Base-by-base conservation (phyloP, 768 basidiomycete species). In the Podaxis sp. region DNA sequence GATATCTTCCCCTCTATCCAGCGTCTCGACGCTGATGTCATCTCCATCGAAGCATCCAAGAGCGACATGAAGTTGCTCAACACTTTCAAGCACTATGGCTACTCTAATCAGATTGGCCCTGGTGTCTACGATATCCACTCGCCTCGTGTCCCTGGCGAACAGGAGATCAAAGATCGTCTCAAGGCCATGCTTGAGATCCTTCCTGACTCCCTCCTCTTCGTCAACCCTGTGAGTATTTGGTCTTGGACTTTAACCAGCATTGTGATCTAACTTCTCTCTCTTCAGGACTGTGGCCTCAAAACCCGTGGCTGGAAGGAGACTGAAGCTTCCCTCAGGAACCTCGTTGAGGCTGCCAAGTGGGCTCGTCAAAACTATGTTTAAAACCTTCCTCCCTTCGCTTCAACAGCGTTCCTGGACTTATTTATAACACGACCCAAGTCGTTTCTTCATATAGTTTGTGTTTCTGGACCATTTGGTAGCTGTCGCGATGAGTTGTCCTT, bases 121-220 rank as follows among this genome's bases (percentile, higher is more conserved):
- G 96, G 94, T 84, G 93, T 97, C 71, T 97, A 97, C 73, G 95
- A 98, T 74, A 97, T 99, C 79, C 97, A 98, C 83, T 98, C 95
- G 68, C 97, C 97, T 64, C 95, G 97, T 86, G 92, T 99, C 64
- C 97, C 97, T 48, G 79, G 86, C 62, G 86, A 88, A 68, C 84
- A 94, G 74, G 97, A 99, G 81, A 95, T 98, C 79, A 90, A 88
- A 80, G 89, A 95, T 68, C 91, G 95, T 69, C 81, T 98, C 72
- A 84, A 84, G 74, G 75, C 86, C 65, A 94, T 96, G 85, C 85
- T 93, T 67, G 78, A 79, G 56, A 89, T 90, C 70, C 86, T 98
- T 65, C 88, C 91, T 61, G 81, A 83, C 69, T 82, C 89, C 61
- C 83, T 95, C 60, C 83, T 93, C 73, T 91, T 92, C 73, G 82